Percentiles rank a stretch among this genome's conserved stretches.
phyloP scores from a whole-genome alignment of 768 basidiomycete genomes.

The Leucosporidium scottii region DNA sequence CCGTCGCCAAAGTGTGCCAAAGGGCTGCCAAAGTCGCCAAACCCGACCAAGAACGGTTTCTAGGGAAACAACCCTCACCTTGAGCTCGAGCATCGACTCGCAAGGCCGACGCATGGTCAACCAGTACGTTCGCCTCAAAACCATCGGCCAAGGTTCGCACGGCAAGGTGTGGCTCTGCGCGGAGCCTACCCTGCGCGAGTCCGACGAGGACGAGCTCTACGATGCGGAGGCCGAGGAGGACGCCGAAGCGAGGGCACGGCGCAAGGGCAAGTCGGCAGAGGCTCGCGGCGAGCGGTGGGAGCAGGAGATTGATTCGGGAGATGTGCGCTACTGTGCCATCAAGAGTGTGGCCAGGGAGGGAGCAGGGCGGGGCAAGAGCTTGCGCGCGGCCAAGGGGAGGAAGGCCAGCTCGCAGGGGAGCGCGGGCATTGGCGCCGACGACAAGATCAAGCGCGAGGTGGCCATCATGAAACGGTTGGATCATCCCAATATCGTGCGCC shows the following conservation, averaged over 20 bases:
- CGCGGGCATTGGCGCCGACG: slow-evolving; percentile 33
- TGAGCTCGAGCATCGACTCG: slow-evolving; percentile 31
- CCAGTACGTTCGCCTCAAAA: slow-evolving; percentile 69
- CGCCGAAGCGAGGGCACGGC: slow-evolving; percentile 6
- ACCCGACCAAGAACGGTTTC: too few relatives aligned
- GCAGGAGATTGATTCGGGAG: slow-evolving; percentile 18
- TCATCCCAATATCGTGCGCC: slow-evolving; percentile 45
- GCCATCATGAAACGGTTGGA: slow-evolving; percentile 89
- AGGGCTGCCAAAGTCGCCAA: too few relatives aligned
- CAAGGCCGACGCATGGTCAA: slow-evolving; percentile 53
- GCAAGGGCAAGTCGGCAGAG: slow-evolving; percentile 3
- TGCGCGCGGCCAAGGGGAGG: slow-evolving; percentile 22
- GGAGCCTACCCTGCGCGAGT: slow-evolving; percentile 44
- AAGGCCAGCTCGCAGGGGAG: slow-evolving; percentile 6
- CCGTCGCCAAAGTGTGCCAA: too few relatives aligned
- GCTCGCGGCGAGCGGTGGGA: slow-evolving; percentile 28
- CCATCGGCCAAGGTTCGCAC: slow-evolving; percentile 81
- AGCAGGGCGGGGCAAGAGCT: slow-evolving; percentile 12
- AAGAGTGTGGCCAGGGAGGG: slow-evolving; percentile 45
- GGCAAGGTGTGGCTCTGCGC: slow-evolving; percentile 76
- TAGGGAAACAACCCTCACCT: slow-evolving; percentile 27
- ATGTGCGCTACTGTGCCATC: slow-evolving; percentile 42
- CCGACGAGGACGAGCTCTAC: slow-evolving; percentile 18
- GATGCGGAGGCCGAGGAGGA: slow-evolving; percentile 18
- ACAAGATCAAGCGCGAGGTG: slow-evolving; percentile 39